A percentile compares a stretch with the other conserved stretches of the same genome.
Conservation (phyloP, 495 filamentous ascomycete species). For the Sabuloglossum arenarium region DNA sequence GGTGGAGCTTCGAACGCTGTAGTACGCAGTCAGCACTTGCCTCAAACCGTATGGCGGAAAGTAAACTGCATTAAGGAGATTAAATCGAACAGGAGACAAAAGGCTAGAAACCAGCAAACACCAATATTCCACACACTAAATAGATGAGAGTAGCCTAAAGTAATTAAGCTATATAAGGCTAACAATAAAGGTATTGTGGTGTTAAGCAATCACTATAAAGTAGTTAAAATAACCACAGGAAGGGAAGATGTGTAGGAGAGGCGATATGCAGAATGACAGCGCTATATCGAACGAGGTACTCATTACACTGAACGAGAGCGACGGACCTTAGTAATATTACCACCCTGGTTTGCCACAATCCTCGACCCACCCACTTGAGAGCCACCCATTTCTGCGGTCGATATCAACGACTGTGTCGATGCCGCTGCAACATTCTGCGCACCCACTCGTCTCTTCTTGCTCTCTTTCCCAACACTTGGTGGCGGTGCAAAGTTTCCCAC, state of each 20-base stretch:
- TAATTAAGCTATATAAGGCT: background rate
- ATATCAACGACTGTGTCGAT: slow-evolving; percentile 8
- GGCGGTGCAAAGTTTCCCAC: slow-evolving; percentile 85
- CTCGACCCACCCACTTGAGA: background rate
- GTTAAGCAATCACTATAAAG: background rate
- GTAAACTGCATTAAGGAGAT: background rate
- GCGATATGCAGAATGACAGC: background rate
- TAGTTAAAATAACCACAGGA: background rate
- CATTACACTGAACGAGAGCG: no score
- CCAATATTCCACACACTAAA: background rate
- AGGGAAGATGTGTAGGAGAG: no score
- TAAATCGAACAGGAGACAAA: background rate
- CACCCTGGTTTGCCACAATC: slow-evolving; percentile 14
- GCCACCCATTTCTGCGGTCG: slow-evolving; percentile 9
- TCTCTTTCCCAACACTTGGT: slow-evolving; percentile 58
- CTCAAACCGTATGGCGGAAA: no score
- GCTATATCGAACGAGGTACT: no score
- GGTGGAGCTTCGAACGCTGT: slow-evolving; percentile 41
- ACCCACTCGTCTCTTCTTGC: slow-evolving; percentile 50
- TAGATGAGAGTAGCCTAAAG: background rate
- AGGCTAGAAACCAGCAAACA: no score
- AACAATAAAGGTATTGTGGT: background rate
- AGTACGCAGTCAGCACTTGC: background rate
- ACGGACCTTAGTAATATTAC: slow-evolving; percentile 30
- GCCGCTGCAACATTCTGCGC: background rate